A percentile compares a stretch with the other conserved stretches of the same genome.
Conservation (phyloP, 2,329 filamentous ascomycete species). For the Diaporthe velutina region DNA sequence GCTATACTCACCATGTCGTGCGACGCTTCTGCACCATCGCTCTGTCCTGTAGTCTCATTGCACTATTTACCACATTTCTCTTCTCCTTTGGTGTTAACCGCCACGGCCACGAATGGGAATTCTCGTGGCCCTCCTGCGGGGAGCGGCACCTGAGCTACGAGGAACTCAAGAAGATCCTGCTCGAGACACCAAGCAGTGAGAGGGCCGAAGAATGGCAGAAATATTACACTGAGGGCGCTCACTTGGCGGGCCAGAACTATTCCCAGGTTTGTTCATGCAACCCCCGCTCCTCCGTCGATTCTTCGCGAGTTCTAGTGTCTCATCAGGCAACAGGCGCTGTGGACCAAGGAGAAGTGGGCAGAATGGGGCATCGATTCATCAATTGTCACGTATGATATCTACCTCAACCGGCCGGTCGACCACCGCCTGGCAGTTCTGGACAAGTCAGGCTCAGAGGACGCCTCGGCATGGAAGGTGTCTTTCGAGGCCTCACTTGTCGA, state of each 20-base stretch:
- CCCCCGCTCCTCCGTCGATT: background rate
- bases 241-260: constrained; percentile 82
- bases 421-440: constrained; percentile 77
- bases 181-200: constrained; percentile 69
- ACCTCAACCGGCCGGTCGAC: constrained; percentile 81
- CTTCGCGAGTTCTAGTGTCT: constrained; percentile 24
- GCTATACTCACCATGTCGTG: constrained; percentile 71
- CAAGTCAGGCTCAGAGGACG: constrained; percentile 52
- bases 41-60: constrained; percentile 66
- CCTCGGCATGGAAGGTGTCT: constrained; percentile 69
- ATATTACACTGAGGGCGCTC: constrained; percentile 83
- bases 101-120: constrained; percentile 46
- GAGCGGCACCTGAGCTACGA: constrained; percentile 56
- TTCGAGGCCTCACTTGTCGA: constrained; percentile 88
- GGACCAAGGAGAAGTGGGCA: constrained; percentile 81
- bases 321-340: constrained; percentile 65
- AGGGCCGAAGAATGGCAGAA: constrained; percentile 78
- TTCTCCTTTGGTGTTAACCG: constrained; percentile 52
- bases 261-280: constrained; percentile 66
- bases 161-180: constrained; percentile 67
- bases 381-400: constrained; percentile 80
- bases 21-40: constrained; percentile 77
- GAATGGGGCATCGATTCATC: constrained; percentile 75
- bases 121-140: constrained; percentile 47
- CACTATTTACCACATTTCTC: constrained; percentile 63